Percentiles rank a stretch among this genome's conserved stretches.
These are phyloP conservation scores for Kuraishia capsulata DNA, from an alignment of 805 yeast species.

Conservation along the genomic window DNA sequence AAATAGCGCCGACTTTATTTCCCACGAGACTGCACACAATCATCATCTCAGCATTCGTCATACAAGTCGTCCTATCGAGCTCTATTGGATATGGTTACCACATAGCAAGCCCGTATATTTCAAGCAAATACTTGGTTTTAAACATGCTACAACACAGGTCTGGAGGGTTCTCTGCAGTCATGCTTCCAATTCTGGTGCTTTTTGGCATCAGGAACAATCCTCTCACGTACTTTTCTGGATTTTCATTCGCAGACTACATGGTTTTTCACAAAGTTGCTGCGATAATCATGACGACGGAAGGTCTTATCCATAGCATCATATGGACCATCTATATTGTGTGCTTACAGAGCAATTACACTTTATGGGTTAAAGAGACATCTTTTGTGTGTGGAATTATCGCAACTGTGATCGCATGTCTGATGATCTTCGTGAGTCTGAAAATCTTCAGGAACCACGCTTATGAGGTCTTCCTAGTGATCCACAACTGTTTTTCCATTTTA, in stretches of 20 bases:
- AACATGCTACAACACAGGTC: constrained; percentile 23
- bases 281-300: constrained; percentile 35
- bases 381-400: constrained; percentile 19
- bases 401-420: constrained; percentile 7
- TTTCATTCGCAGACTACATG: constrained; percentile 53
- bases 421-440: constrained; percentile 12
- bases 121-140: background rate
- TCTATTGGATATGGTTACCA: background rate
- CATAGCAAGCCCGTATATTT: background rate
- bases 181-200: constrained; percentile 49
- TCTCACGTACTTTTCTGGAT: constrained; percentile 50
- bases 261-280: constrained; percentile 62
- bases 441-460: constrained; percentile 25
- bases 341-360: constrained; percentile 17
- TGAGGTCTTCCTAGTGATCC: constrained; percentile 31
- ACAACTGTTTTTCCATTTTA: constrained; percentile 26
- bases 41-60: background rate
- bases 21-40: background rate
- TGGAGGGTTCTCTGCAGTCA: constrained; percentile 37
- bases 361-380: background rate
- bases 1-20: background rate
- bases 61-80: background rate
- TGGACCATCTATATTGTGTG: constrained; percentile 39
- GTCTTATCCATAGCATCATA: constrained; percentile 46
- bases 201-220: constrained; percentile 73